These are phyloP conservation scores for Fusarium udum DNA, from an alignment of 2,329 filamentous ascomycete genomes.

Conservation along the genomic window DNA sequence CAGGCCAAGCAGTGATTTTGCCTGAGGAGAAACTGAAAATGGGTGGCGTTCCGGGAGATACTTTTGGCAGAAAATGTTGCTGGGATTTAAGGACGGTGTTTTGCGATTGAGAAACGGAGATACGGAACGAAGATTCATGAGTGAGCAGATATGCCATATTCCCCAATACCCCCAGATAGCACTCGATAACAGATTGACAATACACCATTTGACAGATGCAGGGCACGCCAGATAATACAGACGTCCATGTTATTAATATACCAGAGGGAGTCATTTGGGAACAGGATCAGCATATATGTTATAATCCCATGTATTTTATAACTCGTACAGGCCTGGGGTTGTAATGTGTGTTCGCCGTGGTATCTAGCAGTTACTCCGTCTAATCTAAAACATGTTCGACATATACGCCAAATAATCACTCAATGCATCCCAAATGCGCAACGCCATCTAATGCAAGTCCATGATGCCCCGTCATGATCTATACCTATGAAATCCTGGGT, in stretches of 20 bases:
- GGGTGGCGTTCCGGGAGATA: not conserved
- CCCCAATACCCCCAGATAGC: not conserved
- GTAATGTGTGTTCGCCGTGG: rapidly evolving
- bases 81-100: not conserved
- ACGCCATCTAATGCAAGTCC: slow-evolving; percentile 32
- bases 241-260: rapidly evolving
- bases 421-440: slow-evolving; percentile 9
- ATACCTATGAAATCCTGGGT: slow-evolving; percentile 26
- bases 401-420: not conserved
- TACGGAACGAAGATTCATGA: no score
- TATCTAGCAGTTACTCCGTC: not conserved
- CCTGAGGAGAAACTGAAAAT: rapidly evolving
- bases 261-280: rapidly evolving
- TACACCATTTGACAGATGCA: not conserved
- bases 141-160: not conserved
- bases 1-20: not conserved
- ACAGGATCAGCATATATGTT: not conserved
- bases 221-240: rapidly evolving
- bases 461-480: slow-evolving; percentile 2
- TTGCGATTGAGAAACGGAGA: not conserved
- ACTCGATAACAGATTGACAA: not conserved
- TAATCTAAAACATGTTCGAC: not conserved
- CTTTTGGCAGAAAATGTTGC: not conserved
- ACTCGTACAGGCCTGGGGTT: not conserved
- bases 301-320: not conserved